Evolutionary conservation across 2,329 filamentous ascomycete genomes (phyloP), one percentile per base, ranked within the genome.

Genomic region (Xylariaceae sp.): DNA sequence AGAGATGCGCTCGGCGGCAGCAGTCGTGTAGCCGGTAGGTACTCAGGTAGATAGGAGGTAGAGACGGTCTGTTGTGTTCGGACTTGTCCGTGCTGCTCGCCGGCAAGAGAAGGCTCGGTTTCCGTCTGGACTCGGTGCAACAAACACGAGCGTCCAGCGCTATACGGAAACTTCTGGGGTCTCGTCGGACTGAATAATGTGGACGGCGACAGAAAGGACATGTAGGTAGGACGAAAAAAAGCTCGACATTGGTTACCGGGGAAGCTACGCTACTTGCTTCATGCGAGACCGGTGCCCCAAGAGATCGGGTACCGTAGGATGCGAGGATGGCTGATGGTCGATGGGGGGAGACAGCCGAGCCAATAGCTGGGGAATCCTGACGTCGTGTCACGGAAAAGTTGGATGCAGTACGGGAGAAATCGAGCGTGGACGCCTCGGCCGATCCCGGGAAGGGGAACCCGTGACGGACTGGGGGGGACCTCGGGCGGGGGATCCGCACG

Each of bases 401-500:
- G 15, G 24, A 32, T 18, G 18, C 10, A 24, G 19, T 26, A 18
- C 7, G 25, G 11, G 19, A 14, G n/a, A 29, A 18, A 29, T n/a
- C 27, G 27, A 29, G 13, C 12, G 15, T 23, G 8, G 8, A 8
- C 21, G 21, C 33, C 36, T 51, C 46, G 47, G 47, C 46, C 46
- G 50, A 50, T 51, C 36, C 45, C 48, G 48, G 48, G 46, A 45
- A 43, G 26, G 13, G 34, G 14, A 34, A 21, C 7, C 29, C 13
- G 8, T 13, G 25, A 7, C 25, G 32, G 32, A n/a, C n/a, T n/a
- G n/a, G n/a, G n/a, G n/a, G n/a, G n/a, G n/a, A n/a, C n/a, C n/a
- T n/a, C n/a, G n/a, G n/a, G n/a, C n/a, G n/a, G n/a, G n/a, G n/a
- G n/a, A n/a, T n/a, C n/a, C n/a, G n/a, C n/a, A n/a, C n/a, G n/a